Percentiles rank a stretch among this genome's conserved stretches.
phyloP scores from a whole-genome alignment of 1,284 basidiomycete species.

The Melampsora abietis-canadensis region DNA sequence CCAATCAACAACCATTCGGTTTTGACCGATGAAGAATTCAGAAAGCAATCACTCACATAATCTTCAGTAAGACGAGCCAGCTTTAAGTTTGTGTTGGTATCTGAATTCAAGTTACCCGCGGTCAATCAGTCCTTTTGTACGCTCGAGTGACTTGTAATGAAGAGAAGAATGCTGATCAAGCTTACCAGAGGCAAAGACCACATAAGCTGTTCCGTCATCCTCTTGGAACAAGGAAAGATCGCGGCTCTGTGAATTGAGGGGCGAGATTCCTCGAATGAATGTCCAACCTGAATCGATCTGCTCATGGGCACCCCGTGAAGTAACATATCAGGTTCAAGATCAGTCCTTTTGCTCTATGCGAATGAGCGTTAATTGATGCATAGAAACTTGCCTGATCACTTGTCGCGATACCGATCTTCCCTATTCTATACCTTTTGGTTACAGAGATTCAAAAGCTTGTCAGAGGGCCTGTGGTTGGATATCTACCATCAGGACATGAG shows the following conservation, averaged over 20 bases:
- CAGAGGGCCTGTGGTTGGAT: no score
- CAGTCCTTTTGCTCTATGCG: no score
- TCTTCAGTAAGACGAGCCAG: constrained; percentile 61
- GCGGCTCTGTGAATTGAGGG: constrained; percentile 62
- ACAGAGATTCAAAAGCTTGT: not conserved
- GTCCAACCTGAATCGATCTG: constrained; percentile 58
- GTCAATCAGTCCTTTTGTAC: no score
- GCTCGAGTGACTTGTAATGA: no score
- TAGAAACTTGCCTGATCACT: constrained; percentile 63
- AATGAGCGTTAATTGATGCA: no score
- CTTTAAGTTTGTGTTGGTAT: constrained; percentile 69
- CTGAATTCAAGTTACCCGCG: constrained; percentile 46
- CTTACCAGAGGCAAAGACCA: constrained; percentile 64
- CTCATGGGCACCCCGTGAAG: not conserved
- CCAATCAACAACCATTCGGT: not conserved
- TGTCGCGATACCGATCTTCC: constrained; percentile 64
- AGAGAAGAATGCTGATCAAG: no score
- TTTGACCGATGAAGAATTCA: not conserved
- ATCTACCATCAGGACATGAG: no score
- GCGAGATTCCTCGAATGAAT: constrained; percentile 58
- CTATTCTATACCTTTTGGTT: constrained; percentile 61
- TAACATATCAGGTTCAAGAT: not conserved
- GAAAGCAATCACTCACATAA: constrained; percentile 60
- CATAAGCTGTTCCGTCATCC: constrained; percentile 57
- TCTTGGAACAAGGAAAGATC: constrained; percentile 64